A percentile compares a stretch with the other conserved stretches of the same genome.
These are phyloP conservation scores for Verbena officinalis DNA, from an alignment of 257 asterid species.

Conservation along the genomic window DNA sequence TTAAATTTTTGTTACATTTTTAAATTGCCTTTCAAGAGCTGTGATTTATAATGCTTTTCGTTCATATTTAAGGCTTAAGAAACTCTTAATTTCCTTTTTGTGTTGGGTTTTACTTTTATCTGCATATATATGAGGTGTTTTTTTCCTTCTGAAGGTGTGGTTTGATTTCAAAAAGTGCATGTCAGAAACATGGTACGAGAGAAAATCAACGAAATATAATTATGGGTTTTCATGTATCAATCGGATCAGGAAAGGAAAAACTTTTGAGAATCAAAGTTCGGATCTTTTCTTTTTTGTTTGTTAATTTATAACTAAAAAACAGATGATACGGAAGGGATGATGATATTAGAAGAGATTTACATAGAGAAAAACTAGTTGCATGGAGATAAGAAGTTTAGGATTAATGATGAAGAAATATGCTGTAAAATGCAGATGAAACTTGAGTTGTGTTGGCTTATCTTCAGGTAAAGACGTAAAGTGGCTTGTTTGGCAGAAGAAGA, in stretches of 20 bases:
- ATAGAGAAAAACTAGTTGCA: not conserved
- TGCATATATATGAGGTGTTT: conserved; percentile 2
- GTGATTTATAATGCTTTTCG: too few relatives aligned
- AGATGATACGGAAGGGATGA: not conserved
- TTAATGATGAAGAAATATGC: not conserved
- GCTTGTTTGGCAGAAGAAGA: conserved; percentile 39
- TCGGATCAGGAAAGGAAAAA: not conserved
- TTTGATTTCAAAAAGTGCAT: conserved; percentile 84
- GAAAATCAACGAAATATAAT: not conserved
- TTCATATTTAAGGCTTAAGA: too few relatives aligned
- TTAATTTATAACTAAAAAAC: not conserved
- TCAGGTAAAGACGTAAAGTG: conserved; percentile 30
- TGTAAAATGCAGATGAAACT: not conserved
- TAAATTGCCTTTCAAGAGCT: too few relatives aligned
- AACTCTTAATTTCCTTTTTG: too few relatives aligned
- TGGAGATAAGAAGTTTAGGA: not conserved
- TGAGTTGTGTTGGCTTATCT: conserved; percentile 26
- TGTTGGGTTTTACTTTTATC: too few relatives aligned
- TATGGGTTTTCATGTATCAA: conserved; percentile 50
- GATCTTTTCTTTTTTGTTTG: too few relatives aligned
- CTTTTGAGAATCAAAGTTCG: not conserved
- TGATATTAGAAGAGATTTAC: conserved; percentile 14
- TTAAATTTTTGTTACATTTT: too few relatives aligned
- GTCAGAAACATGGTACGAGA: conserved; percentile 58
- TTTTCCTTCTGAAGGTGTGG: conserved; percentile 74